A percentile compares a stretch with the other conserved stretches of the same genome.
Conservation (phyloP, 108 stramenopile species). For the Epithemia pelagica region DNA sequence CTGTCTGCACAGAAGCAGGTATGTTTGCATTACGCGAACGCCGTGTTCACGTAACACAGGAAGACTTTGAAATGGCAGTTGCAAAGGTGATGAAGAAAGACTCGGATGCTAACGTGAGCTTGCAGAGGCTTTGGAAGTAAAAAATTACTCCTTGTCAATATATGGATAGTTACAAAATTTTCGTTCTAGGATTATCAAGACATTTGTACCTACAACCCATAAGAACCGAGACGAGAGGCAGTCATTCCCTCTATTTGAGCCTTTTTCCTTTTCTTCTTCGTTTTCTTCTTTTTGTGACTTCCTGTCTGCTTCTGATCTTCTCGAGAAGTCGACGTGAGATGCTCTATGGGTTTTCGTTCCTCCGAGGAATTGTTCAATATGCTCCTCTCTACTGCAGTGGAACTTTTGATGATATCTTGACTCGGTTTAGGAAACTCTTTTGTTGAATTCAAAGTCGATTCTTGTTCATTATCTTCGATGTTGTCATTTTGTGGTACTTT, state of each 20-base stretch:
- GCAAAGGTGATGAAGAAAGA: constrained; percentile 99
- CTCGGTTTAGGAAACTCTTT: background rate
- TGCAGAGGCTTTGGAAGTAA: constrained; percentile 98
- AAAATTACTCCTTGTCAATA: too few relatives aligned
- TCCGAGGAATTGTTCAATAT: too few relatives aligned
- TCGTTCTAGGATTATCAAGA: too few relatives aligned
- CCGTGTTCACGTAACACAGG: constrained; percentile 98
- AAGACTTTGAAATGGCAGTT: constrained; percentile 99
- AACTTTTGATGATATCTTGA: too few relatives aligned
- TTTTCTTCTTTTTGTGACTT: constrained; percentile 15
- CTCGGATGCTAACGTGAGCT: constrained; percentile 87
- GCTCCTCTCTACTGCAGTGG: too few relatives aligned
- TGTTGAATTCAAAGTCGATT: background rate
- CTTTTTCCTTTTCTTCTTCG: constrained; percentile 34
- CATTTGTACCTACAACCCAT: constrained; percentile 54
- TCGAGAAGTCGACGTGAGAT: background rate
- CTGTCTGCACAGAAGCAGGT: constrained; percentile 99
- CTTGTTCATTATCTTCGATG: constrained; percentile 12
- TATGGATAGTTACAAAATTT: too few relatives aligned
- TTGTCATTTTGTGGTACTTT: background rate
- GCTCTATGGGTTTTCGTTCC: too few relatives aligned
- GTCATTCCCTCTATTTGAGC: constrained; percentile 57
- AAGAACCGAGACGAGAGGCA: constrained; percentile 60
- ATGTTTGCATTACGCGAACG: constrained; percentile 99
- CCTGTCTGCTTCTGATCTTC: background rate